Conservation (phyloP, 1,284 basidiomycete genomes). For the Rhodotorula sp. region DNA sequence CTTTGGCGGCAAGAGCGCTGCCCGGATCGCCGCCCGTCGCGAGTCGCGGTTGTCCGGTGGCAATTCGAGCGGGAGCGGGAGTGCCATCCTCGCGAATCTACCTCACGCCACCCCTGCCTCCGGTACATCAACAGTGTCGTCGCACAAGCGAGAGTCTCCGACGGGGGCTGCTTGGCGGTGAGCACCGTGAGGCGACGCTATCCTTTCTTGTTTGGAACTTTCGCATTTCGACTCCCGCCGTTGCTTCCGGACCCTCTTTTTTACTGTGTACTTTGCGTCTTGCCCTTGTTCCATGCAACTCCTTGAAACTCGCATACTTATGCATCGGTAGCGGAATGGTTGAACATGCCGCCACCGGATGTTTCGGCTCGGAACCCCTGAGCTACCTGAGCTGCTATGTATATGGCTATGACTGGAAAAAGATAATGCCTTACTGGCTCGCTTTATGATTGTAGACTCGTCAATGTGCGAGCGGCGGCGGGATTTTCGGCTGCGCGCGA, state of each 20-base stretch:
- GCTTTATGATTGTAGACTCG: no score
- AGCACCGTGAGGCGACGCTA: neutral
- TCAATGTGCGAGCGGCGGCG: no score
- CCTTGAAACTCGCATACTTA: neutral
- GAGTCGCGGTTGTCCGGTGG: slow-evolving; percentile 25
- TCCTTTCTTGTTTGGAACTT: neutral
- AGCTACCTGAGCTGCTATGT: no score
- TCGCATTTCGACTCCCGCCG: neutral
- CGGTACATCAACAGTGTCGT: neutral
- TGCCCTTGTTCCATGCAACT: neutral
- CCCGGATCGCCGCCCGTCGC: slow-evolving; percentile 31
- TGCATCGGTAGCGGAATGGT: no score
- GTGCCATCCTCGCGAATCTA: neutral
- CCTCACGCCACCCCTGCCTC: neutral
- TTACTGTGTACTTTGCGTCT: neutral
- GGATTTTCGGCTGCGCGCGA: no score
- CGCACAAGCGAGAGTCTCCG: neutral
- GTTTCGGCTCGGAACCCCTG: no score
- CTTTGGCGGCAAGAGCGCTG: slow-evolving; percentile 34
- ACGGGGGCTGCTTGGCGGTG: neutral
- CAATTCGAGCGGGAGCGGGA: slow-evolving; percentile 11
- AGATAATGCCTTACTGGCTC: no score
- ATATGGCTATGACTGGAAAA: no score
- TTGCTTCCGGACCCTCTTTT: neutral
- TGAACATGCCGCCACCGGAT: no score